Evolutionary conservation across 2,329 filamentous ascomycete genomes (phyloP).

Genomic region (Aschersonia sp.): DNA sequence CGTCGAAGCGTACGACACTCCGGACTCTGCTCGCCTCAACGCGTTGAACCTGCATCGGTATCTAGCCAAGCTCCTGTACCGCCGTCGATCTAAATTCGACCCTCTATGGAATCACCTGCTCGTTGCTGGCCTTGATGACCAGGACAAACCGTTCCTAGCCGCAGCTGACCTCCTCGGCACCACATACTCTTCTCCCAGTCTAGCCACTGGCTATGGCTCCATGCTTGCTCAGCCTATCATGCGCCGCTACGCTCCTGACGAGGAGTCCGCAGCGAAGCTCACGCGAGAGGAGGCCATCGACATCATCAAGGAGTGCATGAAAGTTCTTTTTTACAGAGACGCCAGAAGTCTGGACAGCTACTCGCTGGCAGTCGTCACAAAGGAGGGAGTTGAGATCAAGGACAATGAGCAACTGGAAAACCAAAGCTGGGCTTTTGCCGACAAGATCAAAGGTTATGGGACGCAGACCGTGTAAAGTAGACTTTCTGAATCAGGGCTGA

Average conservation of each 20-base stretch:
- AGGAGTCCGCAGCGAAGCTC: constrained; percentile 58
- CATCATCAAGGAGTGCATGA: constrained; percentile 87
- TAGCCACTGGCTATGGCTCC: constrained; percentile 87
- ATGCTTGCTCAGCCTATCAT: constrained; percentile 89
- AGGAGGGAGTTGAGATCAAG: constrained; percentile 74
- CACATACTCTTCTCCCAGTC: constrained; percentile 72
- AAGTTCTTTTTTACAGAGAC: constrained; percentile 95
- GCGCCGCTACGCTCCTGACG: constrained; percentile 70
- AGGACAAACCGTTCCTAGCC: constrained; percentile 75
- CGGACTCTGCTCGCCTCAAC: constrained; percentile 43
- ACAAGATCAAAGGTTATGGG: constrained; percentile 87
- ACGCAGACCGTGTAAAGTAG: constrained; percentile 52
- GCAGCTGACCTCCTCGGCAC: constrained; percentile 86
- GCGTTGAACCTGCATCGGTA: constrained; percentile 96
- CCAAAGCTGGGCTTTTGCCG: constrained; percentile 97
- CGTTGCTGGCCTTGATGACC: constrained; percentile 74
- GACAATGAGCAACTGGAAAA: constrained; percentile 79
- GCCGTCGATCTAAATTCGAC: constrained; percentile 88
- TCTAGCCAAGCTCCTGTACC: constrained; percentile 90
- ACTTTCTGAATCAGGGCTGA: background rate
- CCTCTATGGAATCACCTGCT: constrained; percentile 95
- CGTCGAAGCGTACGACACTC: constrained; percentile 65
- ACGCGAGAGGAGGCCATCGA: constrained; percentile 66
- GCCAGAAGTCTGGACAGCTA: constrained; percentile 85
- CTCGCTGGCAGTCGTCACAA: constrained; percentile 79